Evolutionary conservation across 768 basidiomycete species (phyloP), one percentile per base, ranked within the genome.

Genomic region (Suillus variegatus): DNA sequence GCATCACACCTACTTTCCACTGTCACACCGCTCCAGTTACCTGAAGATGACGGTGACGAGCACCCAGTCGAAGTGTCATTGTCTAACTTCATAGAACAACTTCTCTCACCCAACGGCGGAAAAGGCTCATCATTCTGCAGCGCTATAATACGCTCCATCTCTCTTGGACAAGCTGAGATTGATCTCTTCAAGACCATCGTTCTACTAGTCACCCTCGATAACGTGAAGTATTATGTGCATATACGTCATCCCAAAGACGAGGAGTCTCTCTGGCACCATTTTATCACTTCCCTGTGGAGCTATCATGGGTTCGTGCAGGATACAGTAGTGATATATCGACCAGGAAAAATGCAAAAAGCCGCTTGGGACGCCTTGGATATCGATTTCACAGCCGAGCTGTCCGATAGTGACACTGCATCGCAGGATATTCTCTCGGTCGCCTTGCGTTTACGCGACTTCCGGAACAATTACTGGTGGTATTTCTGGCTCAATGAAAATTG

Each of bases 401-500:
- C 40, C 10, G 22, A 41, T 18, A 6, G 16, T 6, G 38, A 58
- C 22, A 25, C 22, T 2, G 13, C 38, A 40, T 10, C 38, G 38
- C 57, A 25, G 25, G 16, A 28, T 28, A 58, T 58, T 41, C 57
- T 16, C 57, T 58, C 57, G 9, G 22, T 41, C 40, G 57, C 57
- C 57, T 40, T 25, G 22, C 57, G 4, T 58, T 12, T 58, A 28
- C 40, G 57, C 57, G 40, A 58, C 16, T 18, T 40, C 6, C 40
- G 38, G 18, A 41, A 58, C 22, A 25, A 25, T 25, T 58, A 58
- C 40, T 58, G 57, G 57, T 22, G 40, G 40, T 41, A 16, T 16
- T 58, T 58, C 57, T 58, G 57, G 57, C 57, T 58, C 8, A 58
- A 58, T 6, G 38, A 58, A 25, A 25, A 58, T 10, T 58, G 57